phyloP scores from a whole-genome alignment of 306 rosid species.

The Vicia villosa region DNA sequence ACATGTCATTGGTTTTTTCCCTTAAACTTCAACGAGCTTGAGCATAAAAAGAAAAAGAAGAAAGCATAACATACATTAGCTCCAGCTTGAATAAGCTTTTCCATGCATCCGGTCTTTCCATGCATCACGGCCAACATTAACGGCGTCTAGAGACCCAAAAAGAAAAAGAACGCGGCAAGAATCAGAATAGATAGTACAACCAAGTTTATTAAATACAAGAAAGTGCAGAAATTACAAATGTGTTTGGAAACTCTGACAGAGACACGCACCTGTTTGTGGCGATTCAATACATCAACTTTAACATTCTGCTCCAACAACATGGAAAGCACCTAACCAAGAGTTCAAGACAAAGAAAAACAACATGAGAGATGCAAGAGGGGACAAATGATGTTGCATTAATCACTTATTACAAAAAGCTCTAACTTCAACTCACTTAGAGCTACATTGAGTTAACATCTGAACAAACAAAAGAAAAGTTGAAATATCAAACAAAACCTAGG shows the following conservation, averaged over 20 bases:
- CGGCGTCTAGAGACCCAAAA: slow-evolving; percentile 59
- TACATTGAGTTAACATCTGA: not conserved
- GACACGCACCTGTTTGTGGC: slow-evolving; percentile 64
- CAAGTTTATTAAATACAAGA: not conserved
- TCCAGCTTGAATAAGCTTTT: slow-evolving; percentile 75
- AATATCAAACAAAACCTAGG: not conserved
- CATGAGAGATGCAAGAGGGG: not conserved
- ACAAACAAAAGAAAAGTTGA: not conserved
- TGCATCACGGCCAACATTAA: slow-evolving; percentile 88
- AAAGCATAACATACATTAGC: slow-evolving; percentile 67
- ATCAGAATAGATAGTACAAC: not conserved
- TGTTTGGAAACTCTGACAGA: not conserved
- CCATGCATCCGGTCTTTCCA: slow-evolving; percentile 68
- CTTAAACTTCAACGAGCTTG: not conserved
- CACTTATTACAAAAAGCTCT: not conserved
- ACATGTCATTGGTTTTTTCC: not conserved
- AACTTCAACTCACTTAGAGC: not conserved
- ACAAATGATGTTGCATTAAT: slow-evolving; percentile 2
- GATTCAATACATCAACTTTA: slow-evolving; percentile 66
- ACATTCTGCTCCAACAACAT: slow-evolving; percentile 62
- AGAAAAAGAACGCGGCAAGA: not conserved
- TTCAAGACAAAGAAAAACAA: slow-evolving; percentile 10
- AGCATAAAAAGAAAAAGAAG: not conserved
- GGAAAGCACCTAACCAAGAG: slow-evolving; percentile 56
- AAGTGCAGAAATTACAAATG: not conserved